Conservation (phyloP, 2,329 filamentous ascomycete species). For the Claviceps cyperi region DNA sequence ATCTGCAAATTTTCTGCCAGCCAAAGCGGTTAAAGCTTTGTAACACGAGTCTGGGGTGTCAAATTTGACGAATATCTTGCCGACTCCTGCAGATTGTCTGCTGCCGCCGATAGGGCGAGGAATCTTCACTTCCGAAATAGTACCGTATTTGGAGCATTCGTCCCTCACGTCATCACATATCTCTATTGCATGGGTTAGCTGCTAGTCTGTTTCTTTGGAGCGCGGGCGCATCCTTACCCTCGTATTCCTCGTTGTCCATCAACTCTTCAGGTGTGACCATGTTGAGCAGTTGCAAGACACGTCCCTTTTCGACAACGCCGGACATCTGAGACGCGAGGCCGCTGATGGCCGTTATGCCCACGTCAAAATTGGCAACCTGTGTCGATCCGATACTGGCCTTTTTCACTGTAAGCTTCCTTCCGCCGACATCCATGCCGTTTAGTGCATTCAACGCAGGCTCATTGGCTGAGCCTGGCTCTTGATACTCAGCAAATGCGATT, state of each 20-base stretch:
- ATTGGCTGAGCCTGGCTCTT: constrained; percentile 54
- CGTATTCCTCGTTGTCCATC: constrained; percentile 86
- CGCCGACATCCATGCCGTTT: constrained; percentile 85
- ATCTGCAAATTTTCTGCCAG: constrained; percentile 90
- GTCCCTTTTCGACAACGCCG: constrained; percentile 61
- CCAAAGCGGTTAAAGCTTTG: constrained; percentile 76
- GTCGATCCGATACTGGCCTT: constrained; percentile 87
- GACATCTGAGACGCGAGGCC: constrained; percentile 87
- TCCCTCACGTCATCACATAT: constrained; percentile 90
- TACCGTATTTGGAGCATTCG: constrained; percentile 84
- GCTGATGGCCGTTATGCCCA: constrained; percentile 95
- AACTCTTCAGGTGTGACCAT: constrained; percentile 97
- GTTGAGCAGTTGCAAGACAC: constrained; percentile 85
- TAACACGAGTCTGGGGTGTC: constrained; percentile 63
- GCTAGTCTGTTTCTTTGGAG: background rate
- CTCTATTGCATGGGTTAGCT: constrained; percentile 40
- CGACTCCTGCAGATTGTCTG: constrained; percentile 75
- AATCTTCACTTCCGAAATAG: constrained; percentile 78
- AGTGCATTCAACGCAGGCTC: constrained; percentile 79
- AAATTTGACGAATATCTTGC: constrained; percentile 97
- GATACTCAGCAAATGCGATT: constrained; percentile 93
- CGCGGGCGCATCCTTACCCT: constrained; percentile 43
- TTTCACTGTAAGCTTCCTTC: constrained; percentile 68
- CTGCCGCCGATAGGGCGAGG: constrained; percentile 73
- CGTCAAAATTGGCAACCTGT: constrained; percentile 84